These are phyloP conservation scores for Lathyrus sativus DNA, from an alignment of 306 rosid species.

Conservation along the genomic window DNA sequence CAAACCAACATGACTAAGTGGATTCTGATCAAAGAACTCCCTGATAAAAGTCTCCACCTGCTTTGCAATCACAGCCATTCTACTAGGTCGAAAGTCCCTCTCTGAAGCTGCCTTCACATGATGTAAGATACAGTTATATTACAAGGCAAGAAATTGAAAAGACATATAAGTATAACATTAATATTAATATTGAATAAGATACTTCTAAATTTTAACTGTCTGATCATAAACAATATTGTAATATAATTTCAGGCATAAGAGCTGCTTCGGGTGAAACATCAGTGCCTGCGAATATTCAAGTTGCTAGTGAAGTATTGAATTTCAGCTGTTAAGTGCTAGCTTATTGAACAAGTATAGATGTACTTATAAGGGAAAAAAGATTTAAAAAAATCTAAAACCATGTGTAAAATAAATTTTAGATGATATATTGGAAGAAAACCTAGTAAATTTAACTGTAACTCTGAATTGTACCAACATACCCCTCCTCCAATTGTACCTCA, in stretches of 20 bases:
- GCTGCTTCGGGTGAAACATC: slow-evolving; percentile 16
- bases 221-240: slow-evolving; percentile 18
- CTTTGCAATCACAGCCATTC: slow-evolving; percentile 82
- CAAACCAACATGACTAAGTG: slow-evolving; percentile 87
- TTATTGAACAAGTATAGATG: slow-evolving; percentile 4
- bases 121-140: slow-evolving; percentile 36
- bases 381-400: neutral
- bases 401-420: slow-evolving; percentile 5
- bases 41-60: slow-evolving; percentile 80
- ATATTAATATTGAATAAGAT: slow-evolving; percentile 30
- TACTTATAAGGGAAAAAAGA: neutral
- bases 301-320: neutral
- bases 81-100: slow-evolving; percentile 84
- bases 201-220: neutral
- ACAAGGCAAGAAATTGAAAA: slow-evolving; percentile 6
- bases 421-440: slow-evolving; percentile 13
- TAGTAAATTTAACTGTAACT: slow-evolving; percentile 26
- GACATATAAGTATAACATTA: neutral
- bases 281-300: slow-evolving; percentile 10
- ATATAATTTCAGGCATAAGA: slow-evolving; percentile 24
- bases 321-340: slow-evolving; percentile 6
- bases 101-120: slow-evolving; percentile 86
- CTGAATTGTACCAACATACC: slow-evolving; percentile 17
- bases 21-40: slow-evolving; percentile 94
- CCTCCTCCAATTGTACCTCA: slow-evolving; percentile 16